phyloP scores from a whole-genome alignment of 441 rosid species.

The Hura crepitans region DNA sequence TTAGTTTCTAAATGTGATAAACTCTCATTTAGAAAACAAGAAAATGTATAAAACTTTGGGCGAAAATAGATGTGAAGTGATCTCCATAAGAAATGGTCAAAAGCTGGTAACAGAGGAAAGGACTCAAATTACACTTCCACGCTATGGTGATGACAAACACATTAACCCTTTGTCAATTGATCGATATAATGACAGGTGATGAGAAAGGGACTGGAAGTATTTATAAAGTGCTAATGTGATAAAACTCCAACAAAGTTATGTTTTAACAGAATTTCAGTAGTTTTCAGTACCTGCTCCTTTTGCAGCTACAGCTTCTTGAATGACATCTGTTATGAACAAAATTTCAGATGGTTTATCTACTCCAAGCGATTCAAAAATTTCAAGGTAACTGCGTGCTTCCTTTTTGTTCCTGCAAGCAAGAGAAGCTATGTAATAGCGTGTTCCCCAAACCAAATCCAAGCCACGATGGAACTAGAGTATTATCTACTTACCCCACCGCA shows the following conservation, averaged over 20 bases:
- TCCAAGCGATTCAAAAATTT: constrained; percentile 68
- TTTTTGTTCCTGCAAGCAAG: constrained; percentile 66
- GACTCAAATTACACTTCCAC: no score
- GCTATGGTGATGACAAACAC: background rate
- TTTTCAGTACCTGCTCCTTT: constrained; percentile 64
- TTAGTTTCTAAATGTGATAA: no score
- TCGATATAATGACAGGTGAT: background rate
- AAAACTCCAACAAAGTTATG: background rate
- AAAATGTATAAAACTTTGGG: no score
- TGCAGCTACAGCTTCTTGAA: constrained; percentile 89
- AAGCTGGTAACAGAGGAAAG: no score
- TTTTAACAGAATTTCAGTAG: background rate
- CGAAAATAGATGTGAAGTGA: no score
- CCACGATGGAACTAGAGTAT: background rate
- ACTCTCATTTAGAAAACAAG: no score
- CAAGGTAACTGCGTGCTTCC: constrained; percentile 63
- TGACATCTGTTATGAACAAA: constrained; percentile 71
- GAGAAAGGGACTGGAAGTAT: background rate
- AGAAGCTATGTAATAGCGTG: background rate
- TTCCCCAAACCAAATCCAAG: background rate
- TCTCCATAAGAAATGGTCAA: no score
- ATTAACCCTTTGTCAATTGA: background rate
- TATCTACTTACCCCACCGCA: constrained; percentile 56
- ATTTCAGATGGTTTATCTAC: constrained; percentile 78
- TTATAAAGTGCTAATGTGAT: background rate